Percentiles rank a stretch among this genome's conserved stretches.
These are phyloP conservation scores for Aspergillus biplanus DNA, from an alignment of 495 filamentous ascomycete species.

Conservation along the genomic window DNA sequence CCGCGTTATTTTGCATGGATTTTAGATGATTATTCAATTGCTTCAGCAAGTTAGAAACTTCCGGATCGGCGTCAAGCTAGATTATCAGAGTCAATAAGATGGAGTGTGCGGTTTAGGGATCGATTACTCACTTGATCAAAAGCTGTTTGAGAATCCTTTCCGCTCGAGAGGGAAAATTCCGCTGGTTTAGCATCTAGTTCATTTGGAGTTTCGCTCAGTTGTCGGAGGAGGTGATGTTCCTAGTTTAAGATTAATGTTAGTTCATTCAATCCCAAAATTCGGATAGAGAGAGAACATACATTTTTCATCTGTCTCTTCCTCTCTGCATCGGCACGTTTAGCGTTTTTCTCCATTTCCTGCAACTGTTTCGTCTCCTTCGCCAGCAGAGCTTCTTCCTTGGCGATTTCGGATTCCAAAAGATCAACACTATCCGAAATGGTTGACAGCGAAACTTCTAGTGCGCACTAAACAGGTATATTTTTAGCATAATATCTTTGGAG, in stretches of 20 bases:
- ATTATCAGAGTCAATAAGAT: slow-evolving; percentile 18
- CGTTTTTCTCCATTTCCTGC: slow-evolving; percentile 57
- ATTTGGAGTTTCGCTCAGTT: slow-evolving; percentile 32
- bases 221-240: slow-evolving; percentile 49
- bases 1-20: slow-evolving; percentile 58
- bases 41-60: slow-evolving; percentile 37
- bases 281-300: slow-evolving; percentile 28
- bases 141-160: slow-evolving; percentile 26
- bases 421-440: slow-evolving; percentile 57
- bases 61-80: slow-evolving; percentile 47
- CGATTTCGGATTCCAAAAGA: slow-evolving; percentile 57
- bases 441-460: slow-evolving; percentile 55
- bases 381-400: slow-evolving; percentile 55
- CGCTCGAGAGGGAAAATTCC: slow-evolving; percentile 33
- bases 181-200: slow-evolving; percentile 23
- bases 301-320: slow-evolving; percentile 52
- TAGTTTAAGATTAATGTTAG: slow-evolving; percentile 24
- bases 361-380: slow-evolving; percentile 52
- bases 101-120: slow-evolving; percentile 6
- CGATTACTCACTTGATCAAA: slow-evolving; percentile 35
- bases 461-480: slow-evolving; percentile 38
- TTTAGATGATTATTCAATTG: slow-evolving; percentile 60
- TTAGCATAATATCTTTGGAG: neutral
- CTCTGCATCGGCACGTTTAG: slow-evolving; percentile 49
- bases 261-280: neutral